A percentile compares a stretch with the other conserved stretches of the same genome.
Evolutionary conservation across 306 rosid genomes (phyloP).

Genomic region (Notholithocarpus densiflorus): DNA sequence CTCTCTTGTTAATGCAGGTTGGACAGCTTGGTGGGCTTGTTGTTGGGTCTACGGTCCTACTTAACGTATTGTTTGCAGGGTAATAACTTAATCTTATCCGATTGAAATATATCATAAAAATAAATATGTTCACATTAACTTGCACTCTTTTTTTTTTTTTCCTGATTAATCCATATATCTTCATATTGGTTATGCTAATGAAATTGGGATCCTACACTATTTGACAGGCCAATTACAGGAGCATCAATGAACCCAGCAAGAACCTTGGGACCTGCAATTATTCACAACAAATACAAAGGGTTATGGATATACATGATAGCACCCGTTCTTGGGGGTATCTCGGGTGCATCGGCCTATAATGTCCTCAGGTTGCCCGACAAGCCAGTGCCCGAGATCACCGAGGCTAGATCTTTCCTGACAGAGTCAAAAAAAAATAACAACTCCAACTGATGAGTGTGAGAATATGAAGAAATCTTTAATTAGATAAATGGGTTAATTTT

Average conservation of each 20-base stretch:
- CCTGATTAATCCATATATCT: too few species aligned
- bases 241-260: slow-evolving; percentile 70
- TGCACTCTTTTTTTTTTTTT: too few species aligned
- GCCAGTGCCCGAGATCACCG: not conserved
- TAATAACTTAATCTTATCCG: slow-evolving; percentile 1
- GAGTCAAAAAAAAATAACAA: too few species aligned
- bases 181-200: too few species aligned
- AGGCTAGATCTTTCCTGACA: too few species aligned
- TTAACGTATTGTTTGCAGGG: slow-evolving; percentile 64
- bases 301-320: slow-evolving; percentile 53
- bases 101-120: too few species aligned
- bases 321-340: slow-evolving; percentile 52
- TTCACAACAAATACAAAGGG: slow-evolving; percentile 33
- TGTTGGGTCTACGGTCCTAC: slow-evolving; percentile 54
- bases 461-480: too few species aligned
- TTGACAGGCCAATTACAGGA: slow-evolving; percentile 47
- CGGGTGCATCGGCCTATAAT: slow-evolving; percentile 44
- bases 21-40: slow-evolving; percentile 46
- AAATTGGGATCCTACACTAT: too few species aligned
- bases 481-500: too few species aligned
- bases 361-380: slow-evolving; percentile 31
- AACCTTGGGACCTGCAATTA: slow-evolving; percentile 53
- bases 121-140: too few species aligned
- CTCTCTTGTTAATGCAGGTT: slow-evolving; percentile 27
- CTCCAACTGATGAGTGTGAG: too few species aligned